These are phyloP conservation scores for Vitis amurensis DNA, from an alignment of 164 flowering plant species.

Conservation along the genomic window DNA sequence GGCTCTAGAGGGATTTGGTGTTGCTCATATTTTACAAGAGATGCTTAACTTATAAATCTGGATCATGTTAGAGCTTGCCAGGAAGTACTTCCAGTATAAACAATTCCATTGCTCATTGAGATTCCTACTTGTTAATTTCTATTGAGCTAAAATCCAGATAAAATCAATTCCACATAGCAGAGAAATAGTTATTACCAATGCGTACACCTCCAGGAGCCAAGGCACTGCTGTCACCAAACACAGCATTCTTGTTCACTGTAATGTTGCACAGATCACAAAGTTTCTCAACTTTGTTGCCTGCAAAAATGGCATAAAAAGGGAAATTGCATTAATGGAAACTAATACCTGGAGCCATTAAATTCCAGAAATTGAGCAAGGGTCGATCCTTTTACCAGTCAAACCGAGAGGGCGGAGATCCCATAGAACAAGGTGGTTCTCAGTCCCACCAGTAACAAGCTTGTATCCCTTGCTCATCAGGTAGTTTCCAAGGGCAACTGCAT, in stretches of 20 bases:
- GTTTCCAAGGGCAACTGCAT: slow-evolving; percentile 96
- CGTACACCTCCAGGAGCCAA: slow-evolving; percentile 97
- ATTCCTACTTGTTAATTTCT: no score
- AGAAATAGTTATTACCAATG: slow-evolving; percentile 55
- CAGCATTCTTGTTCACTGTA: slow-evolving; percentile 98
- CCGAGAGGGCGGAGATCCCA: slow-evolving; percentile 99
- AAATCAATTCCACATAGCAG: not conserved
- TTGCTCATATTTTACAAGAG: no score
- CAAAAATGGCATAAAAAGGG: slow-evolving; percentile 8
- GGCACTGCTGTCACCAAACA: slow-evolving; percentile 99
- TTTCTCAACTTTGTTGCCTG: slow-evolving; percentile 98
- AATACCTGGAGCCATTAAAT: not conserved
- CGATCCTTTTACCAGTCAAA: slow-evolving; percentile 66
- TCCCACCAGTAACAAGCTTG: slow-evolving; percentile 91
- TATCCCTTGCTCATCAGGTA: slow-evolving; percentile 90
- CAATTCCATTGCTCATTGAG: no score
- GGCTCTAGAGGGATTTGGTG: no score
- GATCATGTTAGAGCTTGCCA: not conserved
- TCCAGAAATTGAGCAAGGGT: not conserved
- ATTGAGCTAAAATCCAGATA: not conserved
- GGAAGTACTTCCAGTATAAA: no score
- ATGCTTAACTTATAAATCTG: no score
- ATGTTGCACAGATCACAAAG: slow-evolving; percentile 89
- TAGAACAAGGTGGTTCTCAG: slow-evolving; percentile 97
- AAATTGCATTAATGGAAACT: not conserved